A percentile compares a stretch with the other conserved stretches of the same genome.
Evolutionary conservation across 345 rosid genomes (phyloP).

Genomic region (Pistacia atlantica): DNA sequence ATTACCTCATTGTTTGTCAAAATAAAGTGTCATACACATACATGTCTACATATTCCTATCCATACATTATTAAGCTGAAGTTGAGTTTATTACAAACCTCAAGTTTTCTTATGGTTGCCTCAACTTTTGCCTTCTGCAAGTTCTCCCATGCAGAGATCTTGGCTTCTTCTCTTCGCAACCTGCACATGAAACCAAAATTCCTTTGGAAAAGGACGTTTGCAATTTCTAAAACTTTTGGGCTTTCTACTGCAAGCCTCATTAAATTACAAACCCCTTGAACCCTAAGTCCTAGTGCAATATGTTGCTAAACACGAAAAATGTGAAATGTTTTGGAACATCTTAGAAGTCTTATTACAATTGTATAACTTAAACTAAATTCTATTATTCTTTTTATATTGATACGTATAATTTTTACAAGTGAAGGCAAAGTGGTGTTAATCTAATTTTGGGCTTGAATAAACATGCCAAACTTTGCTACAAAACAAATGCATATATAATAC

Average conservation of each 20-base stretch:
- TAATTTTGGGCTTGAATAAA: slow-evolving; percentile 4
- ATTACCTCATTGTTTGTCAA: background rate
- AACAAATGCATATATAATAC: background rate
- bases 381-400: background rate
- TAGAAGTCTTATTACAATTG: background rate
- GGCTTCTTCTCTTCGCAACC: slow-evolving; percentile 86
- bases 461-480: slow-evolving; percentile 9
- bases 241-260: slow-evolving; percentile 1
- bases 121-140: slow-evolving; percentile 96
- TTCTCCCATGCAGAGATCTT: slow-evolving; percentile 96
- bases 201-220: background rate
- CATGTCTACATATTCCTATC: background rate
- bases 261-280: background rate
- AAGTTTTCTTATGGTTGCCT: slow-evolving; percentile 85
- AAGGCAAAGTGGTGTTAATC: background rate
- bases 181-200: slow-evolving; percentile 26
- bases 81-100: slow-evolving; percentile 52
- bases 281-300: background rate
- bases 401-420: background rate
- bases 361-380: background rate
- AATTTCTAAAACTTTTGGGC: background rate
- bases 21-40: background rate
- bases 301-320: background rate
- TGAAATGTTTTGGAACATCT: background rate
- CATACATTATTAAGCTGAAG: background rate